Evolutionary conservation across 1,284 basidiomycete genomes (phyloP).

Genomic region (Ceratobasidium papillatum): DNA sequence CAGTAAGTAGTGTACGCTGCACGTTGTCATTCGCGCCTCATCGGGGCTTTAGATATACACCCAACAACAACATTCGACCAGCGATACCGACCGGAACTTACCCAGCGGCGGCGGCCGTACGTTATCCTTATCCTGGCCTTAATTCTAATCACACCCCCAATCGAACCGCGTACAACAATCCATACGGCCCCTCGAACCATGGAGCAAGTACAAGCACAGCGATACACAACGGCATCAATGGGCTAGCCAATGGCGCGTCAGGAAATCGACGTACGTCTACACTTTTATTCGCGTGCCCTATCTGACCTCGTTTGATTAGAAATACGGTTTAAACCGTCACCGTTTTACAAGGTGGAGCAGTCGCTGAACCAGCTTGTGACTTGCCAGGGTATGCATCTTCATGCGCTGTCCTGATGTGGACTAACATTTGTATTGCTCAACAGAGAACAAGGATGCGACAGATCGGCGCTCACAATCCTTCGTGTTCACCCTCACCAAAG

Average conservation of each 20-base stretch:
- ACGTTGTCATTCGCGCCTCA: neutral
- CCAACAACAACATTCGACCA: slow-evolving; percentile 15
- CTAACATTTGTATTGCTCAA: neutral
- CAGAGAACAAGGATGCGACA: slow-evolving; percentile 76
- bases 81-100: slow-evolving; percentile 35
- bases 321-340: slow-evolving; percentile 80
- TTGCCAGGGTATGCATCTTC: slow-evolving; percentile 68
- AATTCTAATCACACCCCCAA: slow-evolving; percentile 8
- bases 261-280: slow-evolving; percentile 22
- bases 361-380: slow-evolving; percentile 68
- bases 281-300: neutral
- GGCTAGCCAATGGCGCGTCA: neutral
- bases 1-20: slow-evolving; percentile 18
- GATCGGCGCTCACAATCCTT: slow-evolving; percentile 74
- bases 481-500: slow-evolving; percentile 67
- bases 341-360: slow-evolving; percentile 77
- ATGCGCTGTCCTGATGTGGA: neutral
- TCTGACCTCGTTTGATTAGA: slow-evolving; percentile 53
- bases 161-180: slow-evolving; percentile 26
- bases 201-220: slow-evolving; percentile 23
- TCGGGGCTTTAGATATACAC: slow-evolving; percentile 11
- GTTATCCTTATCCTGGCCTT: slow-evolving; percentile 31
- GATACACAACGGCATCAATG: neutral
- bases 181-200: slow-evolving; percentile 30
- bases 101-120: slow-evolving; percentile 5